Base-by-base conservation (phyloP, 192 early-diverging fungal genomes). In the Gigaspora rosea region DNA sequence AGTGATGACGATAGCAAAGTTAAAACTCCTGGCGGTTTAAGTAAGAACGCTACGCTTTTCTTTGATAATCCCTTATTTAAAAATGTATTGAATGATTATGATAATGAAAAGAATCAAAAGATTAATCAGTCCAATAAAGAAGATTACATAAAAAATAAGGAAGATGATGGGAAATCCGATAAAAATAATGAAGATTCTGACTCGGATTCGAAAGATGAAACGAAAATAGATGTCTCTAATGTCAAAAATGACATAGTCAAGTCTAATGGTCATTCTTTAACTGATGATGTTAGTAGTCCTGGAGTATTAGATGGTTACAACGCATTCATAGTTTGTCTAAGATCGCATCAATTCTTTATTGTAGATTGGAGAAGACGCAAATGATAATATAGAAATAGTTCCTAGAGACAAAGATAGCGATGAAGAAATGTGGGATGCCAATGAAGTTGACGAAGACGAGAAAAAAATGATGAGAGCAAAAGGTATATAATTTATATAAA, bases 1-100 rank as follows among this genome's bases (percentile, higher is more conserved):
- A 85, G 85, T 7, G 79, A 85, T 22, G 87, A 84, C 7, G 85
- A 88, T 2, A 59, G 73, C 9, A 74, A 85, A 66, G 76, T 77
- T 50, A 78, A 82, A 67, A 88, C 80, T 2, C 71, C 79, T 22
- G 85, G 81, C 69, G 85, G 85, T 65, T 87, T 99, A 41, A 94
- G 92, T 3, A 93, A 91, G 50, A 91, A 90, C 15, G 95, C 97
- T 7, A 87, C 90, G n/a, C 86, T 95, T 82, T 99, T 97, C 86
- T 99, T 99, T 86, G 93, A 96, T 80, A 96, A 99, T 81, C 93
- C 94, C 0, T 78, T 97, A 20, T 99, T 99, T 84, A 91, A 95
- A 78, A 88, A 87, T 27, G 78, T 91, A 56, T 83, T 85, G 47
- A 73, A 80, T 0, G 78, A 83, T 6, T 86, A 88, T 27, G 81